Evolutionary conservation across 2,329 filamentous ascomycete genomes (phyloP).

Genomic region (Chaetomiaceae sp.): DNA sequence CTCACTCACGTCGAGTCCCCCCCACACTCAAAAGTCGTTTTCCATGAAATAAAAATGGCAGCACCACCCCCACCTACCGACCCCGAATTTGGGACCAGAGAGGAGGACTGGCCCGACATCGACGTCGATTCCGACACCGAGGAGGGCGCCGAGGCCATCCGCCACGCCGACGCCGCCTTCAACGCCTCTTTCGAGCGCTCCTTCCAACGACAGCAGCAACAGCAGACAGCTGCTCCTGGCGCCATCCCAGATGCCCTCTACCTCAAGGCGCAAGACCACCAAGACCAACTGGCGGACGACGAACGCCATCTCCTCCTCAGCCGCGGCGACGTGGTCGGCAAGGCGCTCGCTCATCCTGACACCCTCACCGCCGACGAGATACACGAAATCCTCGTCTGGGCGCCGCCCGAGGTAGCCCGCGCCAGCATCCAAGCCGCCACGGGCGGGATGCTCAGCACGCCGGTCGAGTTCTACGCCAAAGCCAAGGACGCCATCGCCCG

Average conservation of each 20-base stretch:
- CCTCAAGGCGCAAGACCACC: slow-evolving; percentile 5
- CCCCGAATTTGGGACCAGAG: too few species aligned
- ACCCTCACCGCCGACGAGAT: slow-evolving; percentile 5
- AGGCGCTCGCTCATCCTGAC: slow-evolving; percentile 3
- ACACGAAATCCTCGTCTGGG: neutral
- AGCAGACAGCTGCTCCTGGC: neutral
- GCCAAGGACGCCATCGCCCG: neutral
- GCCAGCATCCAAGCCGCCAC: slow-evolving; percentile 5
- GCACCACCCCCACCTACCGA: too few species aligned
- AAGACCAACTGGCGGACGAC: slow-evolving; percentile 2
- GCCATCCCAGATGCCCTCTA: neutral
- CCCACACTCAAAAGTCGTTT: too few species aligned
- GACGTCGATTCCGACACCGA: slow-evolving; percentile 2
- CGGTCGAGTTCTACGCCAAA: neutral
- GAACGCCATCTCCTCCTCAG: slow-evolving; percentile 3
- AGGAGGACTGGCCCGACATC: slow-evolving; percentile 1
- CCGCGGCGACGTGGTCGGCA: slow-evolving; percentile 2
- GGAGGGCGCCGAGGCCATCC: slow-evolving; percentile 1
- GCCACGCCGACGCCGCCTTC: neutral
- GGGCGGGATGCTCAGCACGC: neutral
- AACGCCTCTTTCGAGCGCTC: neutral
- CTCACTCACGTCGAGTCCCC: too few species aligned
- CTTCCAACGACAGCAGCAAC: neutral
- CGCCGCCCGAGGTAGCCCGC: slow-evolving; percentile 5
- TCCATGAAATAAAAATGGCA: too few species aligned